A percentile compares a stretch with the other conserved stretches of the same genome.
phyloP scores from a whole-genome alignment of 1,139 yeast species.

The Yarrowia galli region DNA sequence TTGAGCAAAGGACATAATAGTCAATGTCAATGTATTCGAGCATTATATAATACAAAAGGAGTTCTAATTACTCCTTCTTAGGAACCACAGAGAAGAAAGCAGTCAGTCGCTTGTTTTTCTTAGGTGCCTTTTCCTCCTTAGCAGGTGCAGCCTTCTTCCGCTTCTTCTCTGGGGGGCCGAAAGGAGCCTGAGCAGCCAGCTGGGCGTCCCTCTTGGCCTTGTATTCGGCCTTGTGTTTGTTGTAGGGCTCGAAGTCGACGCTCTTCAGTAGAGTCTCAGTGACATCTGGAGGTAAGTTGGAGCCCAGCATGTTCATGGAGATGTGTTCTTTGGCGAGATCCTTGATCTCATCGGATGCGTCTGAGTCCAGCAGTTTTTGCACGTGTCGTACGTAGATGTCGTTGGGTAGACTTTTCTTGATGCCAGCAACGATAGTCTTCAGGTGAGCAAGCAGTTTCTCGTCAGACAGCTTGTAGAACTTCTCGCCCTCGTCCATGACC shows the following conservation, averaged over 20 bases:
- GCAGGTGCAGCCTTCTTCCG: constrained; percentile 22
- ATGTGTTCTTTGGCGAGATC: constrained; percentile 24
- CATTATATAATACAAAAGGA: background rate
- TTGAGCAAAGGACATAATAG: too few relatives aligned
- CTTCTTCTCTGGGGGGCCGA: constrained; percentile 14
- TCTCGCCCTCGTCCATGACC: constrained; percentile 35
- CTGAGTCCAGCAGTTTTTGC: constrained; percentile 14
- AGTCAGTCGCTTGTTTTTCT: constrained; percentile 27
- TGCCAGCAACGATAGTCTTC: background rate
- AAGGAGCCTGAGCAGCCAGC: constrained; percentile 25
- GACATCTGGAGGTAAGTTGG: constrained; percentile 30
- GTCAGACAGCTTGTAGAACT: constrained; percentile 25
- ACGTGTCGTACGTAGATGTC: constrained; percentile 25
- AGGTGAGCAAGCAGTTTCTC: constrained; percentile 16
- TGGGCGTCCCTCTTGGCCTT: constrained; percentile 15
- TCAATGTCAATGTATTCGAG: background rate
- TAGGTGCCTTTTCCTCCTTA: constrained; percentile 11
- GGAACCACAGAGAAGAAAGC: constrained; percentile 35
- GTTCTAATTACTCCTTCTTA: background rate
- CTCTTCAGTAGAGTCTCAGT: constrained; percentile 15
- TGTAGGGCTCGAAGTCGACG: constrained; percentile 18
- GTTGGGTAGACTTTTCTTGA: constrained; percentile 23
- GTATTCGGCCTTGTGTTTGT: constrained; percentile 16
- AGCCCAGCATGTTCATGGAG: constrained; percentile 32
- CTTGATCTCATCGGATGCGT: constrained; percentile 25